Percentiles rank a stretch among this genome's conserved stretches.
phyloP scores from a whole-genome alignment of 1,139 yeast species.

The Protomyces pachydermus region DNA sequence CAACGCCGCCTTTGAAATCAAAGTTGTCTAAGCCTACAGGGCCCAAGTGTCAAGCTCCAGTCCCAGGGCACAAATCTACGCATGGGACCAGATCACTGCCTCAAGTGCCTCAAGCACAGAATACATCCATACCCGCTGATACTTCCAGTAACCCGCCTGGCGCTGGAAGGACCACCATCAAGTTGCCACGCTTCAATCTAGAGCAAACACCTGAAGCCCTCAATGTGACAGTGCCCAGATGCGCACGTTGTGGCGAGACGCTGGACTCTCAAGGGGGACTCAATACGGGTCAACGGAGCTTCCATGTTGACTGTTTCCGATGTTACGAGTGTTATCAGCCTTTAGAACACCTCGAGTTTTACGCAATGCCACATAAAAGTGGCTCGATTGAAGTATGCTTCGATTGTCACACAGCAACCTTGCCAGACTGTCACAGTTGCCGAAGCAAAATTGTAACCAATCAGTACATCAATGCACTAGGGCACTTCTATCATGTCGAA shows the following conservation, averaged over 20 bases:
- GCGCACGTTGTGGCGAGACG: conserved; percentile 15
- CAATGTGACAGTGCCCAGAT: neutral
- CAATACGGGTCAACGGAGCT: neutral
- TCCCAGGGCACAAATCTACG: neutral
- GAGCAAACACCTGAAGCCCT: neutral
- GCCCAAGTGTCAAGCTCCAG: neutral
- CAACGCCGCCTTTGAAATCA: neutral
- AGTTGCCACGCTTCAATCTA: neutral
- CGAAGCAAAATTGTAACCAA: conserved; percentile 38
- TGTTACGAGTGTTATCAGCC: conserved; percentile 17
- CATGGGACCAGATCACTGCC: no score
- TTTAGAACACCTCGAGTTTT: conserved; percentile 20
- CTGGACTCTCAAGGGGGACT: conserved; percentile 11
- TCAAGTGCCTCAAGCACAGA: neutral
- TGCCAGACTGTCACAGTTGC: conserved; percentile 39
- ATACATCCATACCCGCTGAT: no score
- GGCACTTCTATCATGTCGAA: conserved; percentile 38
- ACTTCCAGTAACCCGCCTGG: no score
- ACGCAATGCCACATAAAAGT: neutral
- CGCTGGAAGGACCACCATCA: neutral
- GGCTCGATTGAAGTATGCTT: conserved; percentile 38
- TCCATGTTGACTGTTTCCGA: conserved; percentile 6
- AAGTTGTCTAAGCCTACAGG: neutral
- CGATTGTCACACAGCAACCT: conserved; percentile 39
- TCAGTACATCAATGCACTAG: conserved; percentile 38